A percentile compares a stretch with the other conserved stretches of the same genome.
Conservation (phyloP, 768 basidiomycete genomes). For the Naganishia kalamii region DNA sequence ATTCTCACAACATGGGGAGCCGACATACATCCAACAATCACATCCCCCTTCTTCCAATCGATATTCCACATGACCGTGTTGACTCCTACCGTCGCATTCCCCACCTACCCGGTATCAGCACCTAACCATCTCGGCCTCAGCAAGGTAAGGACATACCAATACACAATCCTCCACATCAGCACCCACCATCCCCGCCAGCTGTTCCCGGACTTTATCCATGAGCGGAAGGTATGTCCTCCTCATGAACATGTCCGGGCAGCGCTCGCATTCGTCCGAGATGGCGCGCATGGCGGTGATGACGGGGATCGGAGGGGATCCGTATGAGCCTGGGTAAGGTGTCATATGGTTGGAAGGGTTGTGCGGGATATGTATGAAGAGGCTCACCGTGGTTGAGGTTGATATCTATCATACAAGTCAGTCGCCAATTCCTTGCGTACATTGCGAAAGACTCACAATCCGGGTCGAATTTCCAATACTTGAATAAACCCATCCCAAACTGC, state of each 20-base stretch:
- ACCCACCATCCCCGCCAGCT: constrained; percentile 40
- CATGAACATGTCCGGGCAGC: constrained; percentile 45
- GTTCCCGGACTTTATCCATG: constrained; percentile 34
- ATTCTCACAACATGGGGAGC: background rate
- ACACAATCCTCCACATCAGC: constrained; percentile 44
- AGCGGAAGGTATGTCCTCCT: constrained; percentile 35
- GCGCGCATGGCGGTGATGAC: constrained; percentile 38
- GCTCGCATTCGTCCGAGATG: constrained; percentile 40
- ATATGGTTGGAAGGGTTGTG: background rate
- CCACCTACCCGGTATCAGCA: constrained; percentile 20
- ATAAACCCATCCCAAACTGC: constrained; percentile 44
- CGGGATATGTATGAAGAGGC: background rate
- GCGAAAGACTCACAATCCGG: constrained; percentile 27
- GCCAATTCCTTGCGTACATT: constrained; percentile 1
- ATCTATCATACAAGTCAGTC: background rate
- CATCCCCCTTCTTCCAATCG: constrained; percentile 61
- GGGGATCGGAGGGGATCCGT: constrained; percentile 44
- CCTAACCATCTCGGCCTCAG: background rate
- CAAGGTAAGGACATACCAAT: constrained; percentile 30
- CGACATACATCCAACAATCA: constrained; percentile 57
- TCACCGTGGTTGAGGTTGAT: constrained; percentile 48
- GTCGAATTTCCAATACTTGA: constrained; percentile 44
- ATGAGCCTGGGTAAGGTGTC: constrained; percentile 35
- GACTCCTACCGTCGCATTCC: constrained; percentile 61
- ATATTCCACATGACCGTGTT: constrained; percentile 65